Conservation (phyloP, 2,329 filamentous ascomycete species). For the Helotiales sp. region DNA sequence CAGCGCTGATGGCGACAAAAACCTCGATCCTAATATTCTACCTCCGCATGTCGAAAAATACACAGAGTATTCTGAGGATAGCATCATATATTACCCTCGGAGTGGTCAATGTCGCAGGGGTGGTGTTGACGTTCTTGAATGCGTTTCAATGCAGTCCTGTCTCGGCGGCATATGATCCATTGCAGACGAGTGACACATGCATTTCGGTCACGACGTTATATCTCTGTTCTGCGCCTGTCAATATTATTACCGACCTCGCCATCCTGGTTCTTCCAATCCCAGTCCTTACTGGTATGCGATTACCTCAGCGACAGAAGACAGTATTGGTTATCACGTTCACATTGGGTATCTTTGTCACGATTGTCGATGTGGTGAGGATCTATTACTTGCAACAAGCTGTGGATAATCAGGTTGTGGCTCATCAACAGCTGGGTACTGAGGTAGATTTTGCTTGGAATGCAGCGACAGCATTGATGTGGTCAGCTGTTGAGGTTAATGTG, state of each 20-base stretch:
- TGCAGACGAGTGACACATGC: conserved; percentile 41
- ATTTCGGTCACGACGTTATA: conserved; percentile 60
- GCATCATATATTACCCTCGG: conserved; percentile 78
- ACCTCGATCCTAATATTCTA: conserved; percentile 93
- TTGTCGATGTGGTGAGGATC: conserved; percentile 86
- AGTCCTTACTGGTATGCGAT: conserved; percentile 79
- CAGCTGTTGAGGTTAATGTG: conserved; percentile 84
- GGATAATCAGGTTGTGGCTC: conserved; percentile 10
- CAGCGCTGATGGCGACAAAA: conserved; percentile 86
- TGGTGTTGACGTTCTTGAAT: conserved; percentile 81
- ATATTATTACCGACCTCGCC: conserved; percentile 87
- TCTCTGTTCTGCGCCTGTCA: conserved; percentile 79
- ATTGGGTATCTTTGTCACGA: conserved; percentile 81
- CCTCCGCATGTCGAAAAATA: conserved; percentile 76
- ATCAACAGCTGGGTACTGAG: conserved; percentile 45
- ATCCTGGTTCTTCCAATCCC: conserved; percentile 87
- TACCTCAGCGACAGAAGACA: conserved; percentile 83
- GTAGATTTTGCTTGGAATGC: conserved; percentile 70
- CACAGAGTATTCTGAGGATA: conserved; percentile 72
- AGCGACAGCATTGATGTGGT: conserved; percentile 89
- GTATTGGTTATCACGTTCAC: conserved; percentile 85
- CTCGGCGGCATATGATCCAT: conserved; percentile 61
- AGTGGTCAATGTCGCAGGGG: conserved; percentile 76
- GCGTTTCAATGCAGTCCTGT: conserved; percentile 83
- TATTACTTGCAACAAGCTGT: conserved; percentile 72